phyloP scores from a whole-genome alignment of 805 yeast species.

The Starmerella ratchasimensis region DNA sequence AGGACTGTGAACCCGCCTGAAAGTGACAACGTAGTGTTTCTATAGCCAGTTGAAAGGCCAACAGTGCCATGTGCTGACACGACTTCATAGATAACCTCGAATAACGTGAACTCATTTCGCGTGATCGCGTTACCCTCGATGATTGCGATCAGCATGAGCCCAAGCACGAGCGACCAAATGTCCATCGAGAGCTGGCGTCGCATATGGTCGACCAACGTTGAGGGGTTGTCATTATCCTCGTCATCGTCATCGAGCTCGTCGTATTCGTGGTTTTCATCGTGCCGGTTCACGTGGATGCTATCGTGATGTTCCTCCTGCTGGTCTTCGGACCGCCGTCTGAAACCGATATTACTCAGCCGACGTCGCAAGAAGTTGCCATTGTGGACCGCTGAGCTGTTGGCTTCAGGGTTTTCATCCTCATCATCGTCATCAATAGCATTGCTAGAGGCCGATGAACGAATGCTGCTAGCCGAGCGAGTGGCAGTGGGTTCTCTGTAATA shows the following conservation, averaged over 20 bases:
- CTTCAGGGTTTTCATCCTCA: not conserved
- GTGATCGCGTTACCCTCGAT: constrained; percentile 58
- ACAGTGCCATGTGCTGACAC: constrained; percentile 95
- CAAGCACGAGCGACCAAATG: constrained; percentile 83
- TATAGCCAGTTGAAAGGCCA: constrained; percentile 80
- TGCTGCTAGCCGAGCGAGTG: not conserved
- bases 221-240: constrained; percentile 17
- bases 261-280: constrained; percentile 9
- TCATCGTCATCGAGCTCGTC: constrained; percentile 24
- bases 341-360: constrained; percentile 2
- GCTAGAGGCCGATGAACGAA: not conserved
- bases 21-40: constrained; percentile 52
- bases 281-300: constrained; percentile 6
- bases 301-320: constrained; percentile 18
- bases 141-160: constrained; percentile 72
- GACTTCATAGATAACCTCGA: constrained; percentile 69
- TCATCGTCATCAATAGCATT: constrained; percentile 4
- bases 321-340: constrained; percentile 9
- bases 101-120: constrained; percentile 24
- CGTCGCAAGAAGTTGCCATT: not conserved
- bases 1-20: constrained; percentile 55
- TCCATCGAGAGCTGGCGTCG: constrained; percentile 87
- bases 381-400: not conserved
- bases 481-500: constrained; percentile 29
- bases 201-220: constrained; percentile 44